phyloP scores from a whole-genome alignment of 2,329 filamentous ascomycete species.

The Orbilia ellipsospora region DNA sequence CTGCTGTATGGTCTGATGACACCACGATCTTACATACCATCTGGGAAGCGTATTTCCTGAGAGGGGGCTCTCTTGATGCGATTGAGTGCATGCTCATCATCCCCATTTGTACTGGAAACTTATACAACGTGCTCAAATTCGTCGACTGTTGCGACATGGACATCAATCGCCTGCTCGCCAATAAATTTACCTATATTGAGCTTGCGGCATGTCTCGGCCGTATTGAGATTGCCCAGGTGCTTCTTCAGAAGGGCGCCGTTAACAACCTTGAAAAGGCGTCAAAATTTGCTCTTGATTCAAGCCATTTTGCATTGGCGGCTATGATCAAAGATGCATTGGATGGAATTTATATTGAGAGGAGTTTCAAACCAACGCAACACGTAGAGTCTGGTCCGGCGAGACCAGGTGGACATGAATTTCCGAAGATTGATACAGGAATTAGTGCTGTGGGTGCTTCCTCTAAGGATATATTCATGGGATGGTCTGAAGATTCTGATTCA shows the following conservation, averaged over 20 bases:
- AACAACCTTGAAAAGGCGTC: too few relatives aligned
- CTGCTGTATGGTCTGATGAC: slow-evolving; percentile 7
- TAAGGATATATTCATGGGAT: too few relatives aligned
- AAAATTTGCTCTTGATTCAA: too few relatives aligned
- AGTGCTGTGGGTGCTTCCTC: too few relatives aligned
- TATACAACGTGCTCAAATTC: slow-evolving; percentile 9
- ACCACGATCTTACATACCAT: slow-evolving; percentile 2
- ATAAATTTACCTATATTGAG: slow-evolving; percentile 18
- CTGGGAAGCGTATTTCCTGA: background rate
- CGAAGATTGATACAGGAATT: too few relatives aligned
- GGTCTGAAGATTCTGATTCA: too few relatives aligned
- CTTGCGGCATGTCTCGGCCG: slow-evolving; percentile 9
- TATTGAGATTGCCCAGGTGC: slow-evolving; percentile 11
- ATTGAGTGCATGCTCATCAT: slow-evolving; percentile 11
- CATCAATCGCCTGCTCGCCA: background rate
- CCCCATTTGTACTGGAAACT: background rate
- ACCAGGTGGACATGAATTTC: too few relatives aligned
- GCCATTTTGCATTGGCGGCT: too few relatives aligned
- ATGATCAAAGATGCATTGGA: too few relatives aligned
- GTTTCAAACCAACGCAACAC: too few relatives aligned
- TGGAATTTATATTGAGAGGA: too few relatives aligned
- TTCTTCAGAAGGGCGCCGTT: background rate
- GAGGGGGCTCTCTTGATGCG: background rate
- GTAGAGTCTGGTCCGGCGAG: too few relatives aligned
- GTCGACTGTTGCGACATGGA: background rate